A percentile compares a stretch with the other conserved stretches of the same genome.
phyloP scores from a whole-genome alignment of 1,139 yeast species.

The Yamadazyma songkhlaensis region DNA sequence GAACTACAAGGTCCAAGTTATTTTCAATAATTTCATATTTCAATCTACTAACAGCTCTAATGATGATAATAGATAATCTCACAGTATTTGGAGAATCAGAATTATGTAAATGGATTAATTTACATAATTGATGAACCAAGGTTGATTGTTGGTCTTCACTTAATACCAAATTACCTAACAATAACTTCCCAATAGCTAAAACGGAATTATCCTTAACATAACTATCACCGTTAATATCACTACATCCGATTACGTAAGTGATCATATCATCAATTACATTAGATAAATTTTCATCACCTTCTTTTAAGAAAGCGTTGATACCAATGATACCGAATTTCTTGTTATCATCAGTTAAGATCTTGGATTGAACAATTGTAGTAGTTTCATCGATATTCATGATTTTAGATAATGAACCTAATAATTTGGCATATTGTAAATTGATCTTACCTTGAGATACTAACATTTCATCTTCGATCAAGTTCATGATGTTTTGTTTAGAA shows the following conservation, averaged over 20 bases:
- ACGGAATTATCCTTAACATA: constrained; percentile 77
- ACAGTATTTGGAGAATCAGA: constrained; percentile 76
- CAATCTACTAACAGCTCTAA: constrained; percentile 70
- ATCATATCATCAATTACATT: constrained; percentile 48
- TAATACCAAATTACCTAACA: constrained; percentile 37
- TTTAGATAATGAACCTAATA: constrained; percentile 74
- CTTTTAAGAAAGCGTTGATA: constrained; percentile 75
- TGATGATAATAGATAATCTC: constrained; percentile 71
- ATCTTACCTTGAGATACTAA: constrained; percentile 48
- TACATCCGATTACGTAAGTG: constrained; percentile 45
- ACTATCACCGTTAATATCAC: constrained; percentile 44
- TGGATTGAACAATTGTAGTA: constrained; percentile 51
- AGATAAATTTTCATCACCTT: constrained; percentile 58
- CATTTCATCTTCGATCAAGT: constrained; percentile 75
- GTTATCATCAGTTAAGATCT: constrained; percentile 50
- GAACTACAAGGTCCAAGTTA: constrained; percentile 57
- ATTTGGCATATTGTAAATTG: constrained; percentile 73
- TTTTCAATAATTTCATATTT: constrained; percentile 52
- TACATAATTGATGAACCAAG: constrained; percentile 50
- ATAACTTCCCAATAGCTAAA: constrained; percentile 78
- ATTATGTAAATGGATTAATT: constrained; percentile 47
- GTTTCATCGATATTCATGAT: constrained; percentile 69
- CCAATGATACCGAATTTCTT: constrained; percentile 64
- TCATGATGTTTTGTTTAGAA: constrained; percentile 66
- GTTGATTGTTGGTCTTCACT: constrained; percentile 26